Evolutionary conservation across 805 yeast genomes (phyloP), one percentile per base, ranked within the genome.

Genomic region (Isabelozyma rhagii): DNA sequence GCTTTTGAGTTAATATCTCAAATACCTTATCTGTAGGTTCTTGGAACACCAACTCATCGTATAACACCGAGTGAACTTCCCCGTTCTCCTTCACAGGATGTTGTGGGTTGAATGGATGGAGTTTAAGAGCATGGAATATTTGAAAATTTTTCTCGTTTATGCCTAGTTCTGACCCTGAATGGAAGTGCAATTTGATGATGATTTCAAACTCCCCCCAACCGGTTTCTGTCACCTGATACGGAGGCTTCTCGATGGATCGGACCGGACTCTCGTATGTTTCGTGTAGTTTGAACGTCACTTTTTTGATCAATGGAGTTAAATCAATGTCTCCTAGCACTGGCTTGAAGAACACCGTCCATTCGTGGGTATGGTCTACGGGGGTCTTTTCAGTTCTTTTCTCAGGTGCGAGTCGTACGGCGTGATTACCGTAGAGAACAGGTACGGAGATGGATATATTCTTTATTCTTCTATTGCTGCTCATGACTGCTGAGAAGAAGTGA

Each of bases 161-260:
- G 2, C 77, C 77, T 41, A 74, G 58, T 43, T 74, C 79, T 13
- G 96, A 85, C 29, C 89, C 96, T n/a, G 85, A 79, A 39, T 84
- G 85, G 66, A 94, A 94, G 65, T 85, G 92, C 14, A 94, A 81
- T 63, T 92, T 89, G 48, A 94, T 84, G 38, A 88, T 82, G 53
- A 94, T 87, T 62, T 94, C 99, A 68, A 94, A 94, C 67, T 94
- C 99, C 56, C 99, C 99, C 99, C 99, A 94, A 0, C 99, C 99
- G 0, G 98, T 89, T 62, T 94, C 99, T 1, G 96, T 87, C 28
- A 94, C 90, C 65, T 91, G 96, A 60, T 87, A 94, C 0, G 99
- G 99, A 1, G 98, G 97, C 29, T 75, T 64, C 54, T 94, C 98
- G 13, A 93, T 77, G 1, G 94, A 79, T 48, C 99, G 74, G n/a